Base-by-base conservation (phyloP, 495 filamentous ascomycete genomes). In the Penicillium roqueforti region DNA sequence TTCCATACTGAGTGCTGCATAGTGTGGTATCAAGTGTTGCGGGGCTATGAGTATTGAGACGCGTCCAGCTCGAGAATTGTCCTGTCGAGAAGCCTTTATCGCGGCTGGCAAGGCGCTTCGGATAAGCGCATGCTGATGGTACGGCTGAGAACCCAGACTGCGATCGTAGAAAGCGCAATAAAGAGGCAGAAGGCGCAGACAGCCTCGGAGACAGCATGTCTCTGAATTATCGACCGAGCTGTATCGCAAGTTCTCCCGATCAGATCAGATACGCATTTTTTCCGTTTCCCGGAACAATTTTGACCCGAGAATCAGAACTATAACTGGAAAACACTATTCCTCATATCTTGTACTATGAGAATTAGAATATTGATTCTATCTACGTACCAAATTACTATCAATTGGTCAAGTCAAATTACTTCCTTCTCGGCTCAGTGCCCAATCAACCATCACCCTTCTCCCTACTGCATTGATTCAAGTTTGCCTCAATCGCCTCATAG, bases 151-250 rank as follows among this genome's bases (percentile, higher is more conserved):
- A 79, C 48, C 83, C 80, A 22, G 81, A 78, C 65, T 87, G 85
- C 31, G 74, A 75, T 46, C 78, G 79, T 36, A 89, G 71, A 53
- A 84, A 88, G 32, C 77, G 80, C 54, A 89, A 72, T 8, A 87
- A 71, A 29, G 74, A 72, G 39, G 74, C 65, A 31, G 85, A 88
- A 20, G 86, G 85, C 39, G 74, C 79, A 45, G 64, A 68, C 23
- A 70, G 62, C 60, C 67, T 72, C 51, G 68, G 61, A 57, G 70
- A 65, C 59, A 74, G 65, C 74, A 77, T 77, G 58, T 61, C 60
- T 60, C 60, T 48, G 50, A 45, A 53, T 36, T 54, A 42, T 56
- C 43, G 43, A 52, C 40, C 41, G 50, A 48, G 38, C 49, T 51
- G 34, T 50, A 45, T 31, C 47, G 8, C 46, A 19, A 16, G 31